phyloP scores from a whole-genome alignment of 2,329 filamentous ascomycete species.

The Colletotrichum musicola region DNA sequence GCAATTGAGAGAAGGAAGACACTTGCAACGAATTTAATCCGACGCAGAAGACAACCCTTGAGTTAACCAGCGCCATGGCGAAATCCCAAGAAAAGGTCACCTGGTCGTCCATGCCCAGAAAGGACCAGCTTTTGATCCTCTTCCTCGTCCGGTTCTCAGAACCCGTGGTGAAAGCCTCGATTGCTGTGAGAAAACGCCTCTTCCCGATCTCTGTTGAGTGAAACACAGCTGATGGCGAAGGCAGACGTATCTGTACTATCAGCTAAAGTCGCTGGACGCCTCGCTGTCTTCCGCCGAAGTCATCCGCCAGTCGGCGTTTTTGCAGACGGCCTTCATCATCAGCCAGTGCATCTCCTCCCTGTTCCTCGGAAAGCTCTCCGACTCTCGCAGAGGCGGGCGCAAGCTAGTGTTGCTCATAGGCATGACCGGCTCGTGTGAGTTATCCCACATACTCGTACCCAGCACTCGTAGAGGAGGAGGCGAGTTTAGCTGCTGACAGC shows the following conservation, averaged over 20 bases:
- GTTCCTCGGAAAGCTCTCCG: constrained; percentile 7
- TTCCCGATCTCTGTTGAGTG: too few species aligned
- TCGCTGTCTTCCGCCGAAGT: not conserved
- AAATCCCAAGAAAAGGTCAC: not conserved
- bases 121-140: not conserved
- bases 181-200: not conserved
- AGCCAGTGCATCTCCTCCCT: constrained; percentile 3
- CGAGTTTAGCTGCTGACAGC: not conserved
- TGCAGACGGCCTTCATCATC: constrained; percentile 12
- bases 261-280: not conserved
- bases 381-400: constrained; percentile 1
- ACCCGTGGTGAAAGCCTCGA: not conserved
- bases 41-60: too few species aligned
- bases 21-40: too few species aligned
- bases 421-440: not conserved
- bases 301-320: not conserved
- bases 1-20: too few species aligned
- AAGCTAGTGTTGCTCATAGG: not conserved
- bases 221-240: too few species aligned
- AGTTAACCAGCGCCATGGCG: too few species aligned
- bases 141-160: not conserved
- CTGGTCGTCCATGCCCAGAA: not conserved
- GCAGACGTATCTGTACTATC: constrained; percentile 9
- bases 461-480: too few species aligned
- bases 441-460: too few species aligned